Conservation (phyloP, 768 basidiomycete genomes). For the Termitomyces sp. region DNA sequence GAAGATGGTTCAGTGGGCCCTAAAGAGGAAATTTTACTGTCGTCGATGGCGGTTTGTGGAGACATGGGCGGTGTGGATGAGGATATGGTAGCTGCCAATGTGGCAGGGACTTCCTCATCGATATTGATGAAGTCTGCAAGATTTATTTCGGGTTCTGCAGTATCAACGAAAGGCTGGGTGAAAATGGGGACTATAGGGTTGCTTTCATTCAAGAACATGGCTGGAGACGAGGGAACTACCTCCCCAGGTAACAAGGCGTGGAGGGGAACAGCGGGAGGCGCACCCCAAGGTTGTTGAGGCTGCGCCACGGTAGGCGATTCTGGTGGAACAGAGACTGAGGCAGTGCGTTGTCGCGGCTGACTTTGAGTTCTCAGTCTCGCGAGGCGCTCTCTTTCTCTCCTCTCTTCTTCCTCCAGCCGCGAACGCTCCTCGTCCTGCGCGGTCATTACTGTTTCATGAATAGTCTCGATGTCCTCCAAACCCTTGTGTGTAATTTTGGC, state of each 20-base stretch:
- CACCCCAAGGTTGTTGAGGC: constrained; percentile 54
- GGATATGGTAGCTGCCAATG: constrained; percentile 29
- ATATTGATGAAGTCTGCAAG: constrained; percentile 77
- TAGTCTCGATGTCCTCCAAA: constrained; percentile 84
- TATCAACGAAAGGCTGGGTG: constrained; percentile 34
- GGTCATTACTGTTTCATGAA: constrained; percentile 46
- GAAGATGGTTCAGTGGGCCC: constrained; percentile 19
- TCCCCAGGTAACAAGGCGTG: constrained; percentile 39
- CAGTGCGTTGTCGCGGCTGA: constrained; percentile 45
- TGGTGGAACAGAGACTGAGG: constrained; percentile 66
- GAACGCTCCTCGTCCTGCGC: constrained; percentile 55
- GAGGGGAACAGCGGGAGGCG: constrained; percentile 53
- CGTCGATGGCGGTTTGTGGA: constrained; percentile 13
- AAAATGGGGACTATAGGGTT: constrained; percentile 8
- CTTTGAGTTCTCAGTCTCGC: constrained; percentile 56
- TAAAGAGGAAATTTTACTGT: constrained; percentile 18
- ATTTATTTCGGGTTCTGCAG: constrained; percentile 62
- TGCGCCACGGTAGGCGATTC: constrained; percentile 59
- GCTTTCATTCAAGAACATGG: constrained; percentile 27
- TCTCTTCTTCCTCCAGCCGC: constrained; percentile 65
- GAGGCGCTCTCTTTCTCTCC: constrained; percentile 66
- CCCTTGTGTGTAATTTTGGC: constrained; percentile 93
- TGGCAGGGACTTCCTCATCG: constrained; percentile 55
- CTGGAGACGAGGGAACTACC: constrained; percentile 21
- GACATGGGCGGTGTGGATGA: constrained; percentile 11